Evolutionary conservation across 257 asterid species (phyloP), one percentile per base, ranked within the genome.

Genomic region (Cynanchum wilfordii): DNA sequence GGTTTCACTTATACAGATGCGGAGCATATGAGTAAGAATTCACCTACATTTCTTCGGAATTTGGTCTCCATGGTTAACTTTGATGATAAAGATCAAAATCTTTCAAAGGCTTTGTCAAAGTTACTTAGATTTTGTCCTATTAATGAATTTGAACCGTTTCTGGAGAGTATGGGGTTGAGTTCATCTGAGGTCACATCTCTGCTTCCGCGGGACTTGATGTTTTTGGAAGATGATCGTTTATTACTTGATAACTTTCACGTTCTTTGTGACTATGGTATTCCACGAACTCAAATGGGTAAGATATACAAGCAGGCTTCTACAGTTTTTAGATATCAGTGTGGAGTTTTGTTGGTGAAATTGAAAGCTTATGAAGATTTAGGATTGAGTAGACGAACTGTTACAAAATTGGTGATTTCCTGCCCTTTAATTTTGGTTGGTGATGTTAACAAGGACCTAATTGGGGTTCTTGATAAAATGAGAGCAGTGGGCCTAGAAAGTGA

Each of bases 101-200:
- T 88, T 17, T 75, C 85, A 0, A 85, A 84, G 77, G 90, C 88
- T 2, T 73, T 94, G 68, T 75, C 92, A 1, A 87, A 75, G 79
- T 88, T 86, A 68, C 84, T 94, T 25, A 82, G 94, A 76, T 94
- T 91, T 56, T 76, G 85, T 75, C 98, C 97, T 16, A 87, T 94
- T 65, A 94, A 94, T 75, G 98, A 94, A 79, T 94, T 89, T 52
- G 98, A 94, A 72, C 98, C 98, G 0, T 94, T 94, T 63, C 84
- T 94, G 4, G 96, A 94, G 85, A 94, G 98, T 72, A 75, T 91
- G 79, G 97, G 98, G n/a, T 85, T 94, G 82, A 84, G 65, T 36
- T 89, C 82, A 0, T 54, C 72, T 7, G 96, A 91, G 55, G 73
- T 82, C 15, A 44, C 80, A 0, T 49, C 90, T n/a, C 77, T 88